Evolutionary conservation across 768 basidiomycete species (phyloP).

Genomic region (Leucocoprinus birnbaumii): DNA sequence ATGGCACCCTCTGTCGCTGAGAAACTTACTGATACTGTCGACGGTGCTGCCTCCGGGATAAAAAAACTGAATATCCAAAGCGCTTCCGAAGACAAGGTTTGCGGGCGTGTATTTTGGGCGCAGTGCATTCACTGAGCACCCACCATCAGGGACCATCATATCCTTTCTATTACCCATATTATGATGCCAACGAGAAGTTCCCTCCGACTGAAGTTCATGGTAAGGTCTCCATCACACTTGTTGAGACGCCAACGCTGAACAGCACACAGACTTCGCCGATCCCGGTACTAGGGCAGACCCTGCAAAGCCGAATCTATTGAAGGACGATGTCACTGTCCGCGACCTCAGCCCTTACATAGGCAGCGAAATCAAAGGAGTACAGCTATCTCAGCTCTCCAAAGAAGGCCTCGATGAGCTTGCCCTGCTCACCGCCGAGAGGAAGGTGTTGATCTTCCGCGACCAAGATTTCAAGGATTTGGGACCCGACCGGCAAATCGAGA

Average conservation of each 20-base stretch:
- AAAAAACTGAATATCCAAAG: conserved; percentile 14
- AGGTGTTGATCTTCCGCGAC: conserved; percentile 53
- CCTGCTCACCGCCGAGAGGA: conserved; percentile 47
- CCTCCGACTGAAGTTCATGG: conserved; percentile 46
- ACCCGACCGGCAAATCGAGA: conserved; percentile 49
- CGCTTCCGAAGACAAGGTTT: neutral
- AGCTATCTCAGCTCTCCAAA: conserved; percentile 47
- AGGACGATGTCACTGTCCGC: conserved; percentile 29
- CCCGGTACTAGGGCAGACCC: conserved; percentile 46
- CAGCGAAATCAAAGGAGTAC: conserved; percentile 47
- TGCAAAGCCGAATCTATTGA: conserved; percentile 48
- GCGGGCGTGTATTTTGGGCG: too few relatives aligned
- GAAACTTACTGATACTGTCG: conserved; percentile 12
- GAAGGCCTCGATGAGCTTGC: conserved; percentile 55
- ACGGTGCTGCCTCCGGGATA: conserved; percentile 16
- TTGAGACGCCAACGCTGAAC: neutral
- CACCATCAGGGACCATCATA: conserved; percentile 45
- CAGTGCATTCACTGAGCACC: too few relatives aligned
- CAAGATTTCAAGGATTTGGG: conserved; percentile 62
- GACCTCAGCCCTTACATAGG: conserved; percentile 51
- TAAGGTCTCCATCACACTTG: conserved; percentile 16
- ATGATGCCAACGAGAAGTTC: conserved; percentile 46
- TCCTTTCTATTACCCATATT: conserved; percentile 47
- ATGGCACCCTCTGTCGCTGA: conserved; percentile 32
- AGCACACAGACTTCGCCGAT: conserved; percentile 33